Base-by-base conservation (phyloP, 2,329 filamentous ascomycete species). In the Sclerotinia glacialis region DNA sequence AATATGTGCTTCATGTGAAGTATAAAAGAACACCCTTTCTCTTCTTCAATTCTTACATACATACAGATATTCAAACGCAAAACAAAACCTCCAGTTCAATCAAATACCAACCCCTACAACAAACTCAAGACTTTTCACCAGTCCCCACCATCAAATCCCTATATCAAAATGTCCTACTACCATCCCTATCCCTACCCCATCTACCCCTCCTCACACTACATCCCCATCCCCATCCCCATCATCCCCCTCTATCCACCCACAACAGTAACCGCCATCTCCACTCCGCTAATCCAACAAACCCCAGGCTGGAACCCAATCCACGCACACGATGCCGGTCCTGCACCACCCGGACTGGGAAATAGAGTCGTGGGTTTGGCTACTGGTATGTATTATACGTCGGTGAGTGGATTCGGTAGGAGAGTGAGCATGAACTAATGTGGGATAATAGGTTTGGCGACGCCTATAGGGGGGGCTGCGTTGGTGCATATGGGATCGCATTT, bases 351-450 rank as follows among this genome's bases (percentile, higher is more conserved):
- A 1, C 8, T 61, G n/a, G 58, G 44, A 21, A 49, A 6, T 26
- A n/a, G 2, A 5, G 31, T 61, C 0, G 5, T 23, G n/a, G 44
- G 44, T 4, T 49, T 21, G 26, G 21, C 46, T 12, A 26, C 28
- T 21, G n/a, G 58, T 61, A 61, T 61, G 58, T 61, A 61, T 37
- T 61, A 23, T 12, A 37, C 31, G 3, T 16, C 44, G 58, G 58
- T 61, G 44, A 40, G 37, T 61, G 14, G 6, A 26, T 28, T 9
- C 2, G 6, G 2, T 2, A 5, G 34, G 8, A 4, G 42, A 34
- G 16, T 47, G 3, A 9, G 42, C n/a, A 9, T 47, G 3, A 9
- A 18, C 56, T 60, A 49, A 60, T 6, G 11, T 9, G 12, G 4
- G 2, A 8, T 6, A 3, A 1, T 61, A 49, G 58, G 58, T 23